Evolutionary conservation across 768 basidiomycete genomes (phyloP).

Genomic region (Dioszegia hungarica): DNA sequence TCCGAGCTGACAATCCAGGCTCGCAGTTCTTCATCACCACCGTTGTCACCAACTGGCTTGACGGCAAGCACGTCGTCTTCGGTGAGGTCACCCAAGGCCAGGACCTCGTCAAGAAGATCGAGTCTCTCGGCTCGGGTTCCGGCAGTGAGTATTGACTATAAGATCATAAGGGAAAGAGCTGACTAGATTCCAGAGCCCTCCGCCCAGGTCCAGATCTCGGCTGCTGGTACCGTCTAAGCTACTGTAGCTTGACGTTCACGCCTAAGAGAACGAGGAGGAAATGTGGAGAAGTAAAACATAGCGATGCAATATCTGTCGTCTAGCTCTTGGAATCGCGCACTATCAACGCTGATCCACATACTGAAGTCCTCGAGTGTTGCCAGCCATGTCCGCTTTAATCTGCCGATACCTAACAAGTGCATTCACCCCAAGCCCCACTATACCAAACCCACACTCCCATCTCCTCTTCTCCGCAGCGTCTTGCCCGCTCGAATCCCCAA

Average conservation of each 20-base stretch:
- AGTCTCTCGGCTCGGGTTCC: conserved; percentile 38
- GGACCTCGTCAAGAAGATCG: conserved; percentile 47
- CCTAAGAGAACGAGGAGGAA: background rate
- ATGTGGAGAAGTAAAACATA: conserved; percentile 4
- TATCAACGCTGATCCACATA: no score
- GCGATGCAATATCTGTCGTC: conserved; percentile 8
- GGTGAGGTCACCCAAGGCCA: conserved; percentile 39
- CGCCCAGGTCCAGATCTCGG: conserved; percentile 16
- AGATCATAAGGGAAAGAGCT: background rate
- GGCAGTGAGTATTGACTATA: conserved; percentile 28
- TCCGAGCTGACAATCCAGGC: no score
- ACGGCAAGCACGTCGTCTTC: conserved; percentile 56
- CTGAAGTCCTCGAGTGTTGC: no score
- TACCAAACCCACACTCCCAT: background rate
- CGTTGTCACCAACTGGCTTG: conserved; percentile 46
- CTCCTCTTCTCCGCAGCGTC: conserved; percentile 20
- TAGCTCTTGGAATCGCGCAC: no score
- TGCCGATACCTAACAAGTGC: background rate
- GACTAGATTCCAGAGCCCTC: conserved; percentile 12
- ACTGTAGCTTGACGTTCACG: background rate
- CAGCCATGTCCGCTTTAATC: no score
- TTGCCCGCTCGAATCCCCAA: conserved; percentile 26
- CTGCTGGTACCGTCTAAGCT: conserved; percentile 17
- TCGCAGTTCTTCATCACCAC: conserved; percentile 16
- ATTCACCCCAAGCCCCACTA: no score